Base-by-base conservation (phyloP, 441 rosid genomes). In the Erodium texanum region DNA sequence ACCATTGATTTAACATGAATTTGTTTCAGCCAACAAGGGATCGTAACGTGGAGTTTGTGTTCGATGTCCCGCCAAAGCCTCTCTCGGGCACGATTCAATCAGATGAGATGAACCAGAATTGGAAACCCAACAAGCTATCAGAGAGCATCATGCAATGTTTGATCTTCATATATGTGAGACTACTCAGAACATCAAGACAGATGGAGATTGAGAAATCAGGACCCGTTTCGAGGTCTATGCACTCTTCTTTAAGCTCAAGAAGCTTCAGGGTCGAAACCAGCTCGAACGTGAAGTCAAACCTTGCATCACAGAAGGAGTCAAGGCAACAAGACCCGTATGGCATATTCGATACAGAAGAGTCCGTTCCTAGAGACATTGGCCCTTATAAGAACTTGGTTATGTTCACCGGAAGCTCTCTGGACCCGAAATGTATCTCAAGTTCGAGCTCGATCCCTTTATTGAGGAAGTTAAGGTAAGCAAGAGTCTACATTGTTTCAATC, bases 311-410 rank as follows among this genome's bases (percentile, higher is more conserved):
- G 64, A 87, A 78, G 68, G 92, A 86, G 74, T 86, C 93, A 4
- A 86, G 96, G 77, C 98, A 93, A 66, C 96, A 86, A 66, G 96
- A 93, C 71, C 98, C 98, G 0, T 93, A 88, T 62, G 91, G 96
- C 0, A 81, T 90, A 71, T 93, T 93, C 54, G 73, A 90, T 19
- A 69, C 75, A 62, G 97, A 93, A 71, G 86, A 84, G 66, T 86
- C 94, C 27, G 81, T 93, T 68, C 90, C 92, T 0, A 86, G 98
- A 69, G 97, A 90, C 67, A 78, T 93, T 70, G 97, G 97, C 64
- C 94, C 89, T 66, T 93, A 90, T 74, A 90, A 90, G 79, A 93
- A 90, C 82, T 79, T 93, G 76, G 96, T 93, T 24, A 82, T 91
- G 41, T 85, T 93, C 80, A 83, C 97, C 19, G 77, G 89, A 27